Conservation (phyloP, 257 asterid genomes). For the Solanum sitiens region DNA sequence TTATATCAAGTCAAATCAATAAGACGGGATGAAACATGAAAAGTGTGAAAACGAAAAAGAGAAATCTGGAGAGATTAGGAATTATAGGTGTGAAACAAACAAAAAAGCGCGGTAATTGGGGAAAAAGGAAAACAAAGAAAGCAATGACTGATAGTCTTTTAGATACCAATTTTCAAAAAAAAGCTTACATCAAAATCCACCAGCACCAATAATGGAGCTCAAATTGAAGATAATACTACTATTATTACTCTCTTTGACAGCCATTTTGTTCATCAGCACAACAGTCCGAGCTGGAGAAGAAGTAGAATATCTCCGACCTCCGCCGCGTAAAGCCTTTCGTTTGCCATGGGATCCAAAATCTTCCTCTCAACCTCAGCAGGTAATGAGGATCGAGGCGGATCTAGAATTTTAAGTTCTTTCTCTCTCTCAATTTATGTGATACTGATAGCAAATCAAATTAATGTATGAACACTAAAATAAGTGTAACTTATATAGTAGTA, state of each 20-base stretch:
- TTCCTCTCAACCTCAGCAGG: slow-evolving; percentile 64
- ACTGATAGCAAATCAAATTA: not conserved
- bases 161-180: not conserved
- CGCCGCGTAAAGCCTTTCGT: slow-evolving; percentile 46
- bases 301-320: slow-evolving; percentile 53
- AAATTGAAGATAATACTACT: not conserved
- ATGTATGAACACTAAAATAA: not conserved
- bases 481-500: not conserved
- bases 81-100: not conserved
- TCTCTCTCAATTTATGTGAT: not conserved
- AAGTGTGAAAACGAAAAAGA: not conserved
- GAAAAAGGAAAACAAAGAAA: not conserved
- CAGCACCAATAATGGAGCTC: not conserved
- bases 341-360: slow-evolving; percentile 36
- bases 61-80: not conserved
- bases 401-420: not conserved
- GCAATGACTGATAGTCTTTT: not conserved
- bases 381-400: not conserved
- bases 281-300: slow-evolving; percentile 12
- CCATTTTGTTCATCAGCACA: not conserved
- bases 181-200: not conserved
- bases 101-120: not conserved
- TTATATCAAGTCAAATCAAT: no score
- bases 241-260: not conserved
- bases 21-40: not conserved